A percentile compares a stretch with the other conserved stretches of the same genome.
phyloP scores from a whole-genome alignment of 371 early-diverging fungal genomes.

The Syncephalastrum monosporum region DNA sequence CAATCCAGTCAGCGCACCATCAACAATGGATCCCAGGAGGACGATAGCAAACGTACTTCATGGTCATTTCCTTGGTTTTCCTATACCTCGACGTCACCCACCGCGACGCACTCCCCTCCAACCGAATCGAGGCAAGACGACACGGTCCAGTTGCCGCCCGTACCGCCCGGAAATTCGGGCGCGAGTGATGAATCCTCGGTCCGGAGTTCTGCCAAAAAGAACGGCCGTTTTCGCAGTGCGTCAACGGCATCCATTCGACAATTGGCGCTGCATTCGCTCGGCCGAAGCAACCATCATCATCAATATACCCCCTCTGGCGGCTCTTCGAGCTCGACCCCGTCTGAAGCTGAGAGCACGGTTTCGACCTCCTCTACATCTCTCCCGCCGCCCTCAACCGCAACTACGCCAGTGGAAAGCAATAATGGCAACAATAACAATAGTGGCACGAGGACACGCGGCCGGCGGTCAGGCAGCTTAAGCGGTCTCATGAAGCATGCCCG shows the following conservation, averaged over 20 bases:
- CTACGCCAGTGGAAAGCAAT: too few species aligned
- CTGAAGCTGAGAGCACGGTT: background rate
- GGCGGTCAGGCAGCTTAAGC: slow-evolving; percentile 11
- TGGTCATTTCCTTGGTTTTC: slow-evolving; percentile 14
- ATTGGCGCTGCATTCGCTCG: slow-evolving; percentile 9
- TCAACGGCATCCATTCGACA: slow-evolving; percentile 17
- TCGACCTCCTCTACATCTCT: too few species aligned
- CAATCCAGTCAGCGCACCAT: too few species aligned
- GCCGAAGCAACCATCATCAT: background rate
- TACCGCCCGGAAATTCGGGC: too few species aligned
- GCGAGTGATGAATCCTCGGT: background rate
- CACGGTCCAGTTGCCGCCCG: background rate
- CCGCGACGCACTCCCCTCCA: slow-evolving; percentile 4
- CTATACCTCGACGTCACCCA: slow-evolving; percentile 1
- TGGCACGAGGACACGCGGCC: slow-evolving; percentile 1
- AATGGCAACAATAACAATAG: too few species aligned
- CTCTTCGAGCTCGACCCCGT: background rate
- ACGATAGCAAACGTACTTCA: slow-evolving; percentile 3
- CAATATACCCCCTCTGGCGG: too few species aligned
- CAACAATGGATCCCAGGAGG: background rate
- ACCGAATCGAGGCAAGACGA: background rate
- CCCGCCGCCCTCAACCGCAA: too few species aligned
- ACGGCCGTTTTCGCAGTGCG: slow-evolving; percentile 15
- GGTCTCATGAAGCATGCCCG: slow-evolving; percentile 5
- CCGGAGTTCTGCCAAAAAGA: slow-evolving; percentile 4